phyloP scores from a whole-genome alignment of 495 filamentous ascomycete genomes.

The Diplogelasinospora grovesii region DNA sequence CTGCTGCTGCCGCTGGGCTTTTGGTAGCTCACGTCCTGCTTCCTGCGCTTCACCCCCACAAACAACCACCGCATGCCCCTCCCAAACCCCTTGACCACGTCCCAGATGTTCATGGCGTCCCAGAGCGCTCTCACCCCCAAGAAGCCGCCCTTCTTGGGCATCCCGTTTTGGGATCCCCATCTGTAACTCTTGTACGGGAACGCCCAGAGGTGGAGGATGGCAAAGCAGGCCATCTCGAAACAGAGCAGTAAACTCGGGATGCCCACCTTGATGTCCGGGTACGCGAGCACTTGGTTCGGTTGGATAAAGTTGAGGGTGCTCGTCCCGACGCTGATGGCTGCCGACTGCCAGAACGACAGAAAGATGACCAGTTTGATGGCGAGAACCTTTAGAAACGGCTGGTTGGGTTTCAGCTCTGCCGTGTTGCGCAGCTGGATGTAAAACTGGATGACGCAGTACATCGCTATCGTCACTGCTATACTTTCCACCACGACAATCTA shows the following conservation, averaged over 20 bases:
- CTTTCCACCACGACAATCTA: conserved; percentile 65
- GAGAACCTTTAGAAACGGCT: conserved; percentile 74
- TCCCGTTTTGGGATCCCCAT: conserved; percentile 28
- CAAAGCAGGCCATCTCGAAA: conserved; percentile 83
- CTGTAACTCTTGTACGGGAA: conserved; percentile 54
- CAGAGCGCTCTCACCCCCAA: conserved; percentile 53
- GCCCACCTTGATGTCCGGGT: conserved; percentile 72
- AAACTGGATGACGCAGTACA: conserved; percentile 90
- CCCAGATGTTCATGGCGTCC: conserved; percentile 78
- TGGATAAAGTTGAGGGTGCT: conserved; percentile 56
- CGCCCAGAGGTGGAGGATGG: conserved; percentile 72
- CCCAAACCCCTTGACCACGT: conserved; percentile 71
- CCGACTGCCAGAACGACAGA: conserved; percentile 86
- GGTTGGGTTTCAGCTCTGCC: conserved; percentile 58
- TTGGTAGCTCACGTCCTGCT: conserved; percentile 39
- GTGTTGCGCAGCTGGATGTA: conserved; percentile 62
- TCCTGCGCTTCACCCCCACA: conserved; percentile 55
- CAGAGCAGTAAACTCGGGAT: conserved; percentile 74
- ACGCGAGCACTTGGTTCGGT: conserved; percentile 52
- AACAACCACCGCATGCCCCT: conserved; percentile 77
- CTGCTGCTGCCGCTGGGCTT: conserved; percentile 3
- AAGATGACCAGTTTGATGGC: conserved; percentile 95
- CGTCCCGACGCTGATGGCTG: conserved; percentile 62
- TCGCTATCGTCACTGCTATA: conserved; percentile 72
- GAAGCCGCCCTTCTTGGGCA: conserved; percentile 56